A percentile compares a stretch with the other conserved stretches of the same genome.
phyloP scores from a whole-genome alignment of 1,139 yeast species.

The Meyerozyma guilliermondii region DNA sequence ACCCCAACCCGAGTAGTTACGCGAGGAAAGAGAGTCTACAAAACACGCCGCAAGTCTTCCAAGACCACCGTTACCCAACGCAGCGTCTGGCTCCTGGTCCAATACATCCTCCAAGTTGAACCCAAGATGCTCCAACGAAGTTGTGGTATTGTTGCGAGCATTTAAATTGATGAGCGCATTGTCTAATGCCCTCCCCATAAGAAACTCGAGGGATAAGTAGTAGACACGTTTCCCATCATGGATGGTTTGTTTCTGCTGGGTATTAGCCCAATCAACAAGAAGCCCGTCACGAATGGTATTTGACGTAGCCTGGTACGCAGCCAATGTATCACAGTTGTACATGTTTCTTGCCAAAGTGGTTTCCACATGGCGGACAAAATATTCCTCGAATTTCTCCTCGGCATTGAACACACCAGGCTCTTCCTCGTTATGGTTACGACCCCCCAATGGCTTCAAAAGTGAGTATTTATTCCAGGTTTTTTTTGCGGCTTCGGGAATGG shows the following conservation, averaged over 20 bases:
- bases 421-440: conserved; percentile 20
- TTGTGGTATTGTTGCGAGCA: conserved; percentile 45
- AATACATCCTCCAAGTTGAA: conserved; percentile 84
- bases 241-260: conserved; percentile 84
- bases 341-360: conserved; percentile 83
- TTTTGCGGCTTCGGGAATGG: conserved; percentile 75
- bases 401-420: conserved; percentile 22
- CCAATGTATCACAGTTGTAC: conserved; percentile 87
- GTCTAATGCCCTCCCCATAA: conserved; percentile 95
- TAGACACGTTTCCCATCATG: conserved; percentile 85
- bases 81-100: conserved; percentile 89
- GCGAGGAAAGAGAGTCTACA: conserved; percentile 81
- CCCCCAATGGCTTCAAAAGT: conserved; percentile 29
- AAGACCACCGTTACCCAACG: conserved; percentile 91
- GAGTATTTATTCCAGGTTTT: conserved; percentile 69
- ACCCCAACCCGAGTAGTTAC: conserved; percentile 94
- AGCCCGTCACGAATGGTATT: conserved; percentile 73
- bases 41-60: conserved; percentile 96
- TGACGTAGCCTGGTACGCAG: conserved; percentile 90
- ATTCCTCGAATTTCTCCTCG: conserved; percentile 49
- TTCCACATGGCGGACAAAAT: conserved; percentile 82
- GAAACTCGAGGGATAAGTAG: conserved; percentile 80
- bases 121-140: conserved; percentile 70
- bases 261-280: conserved; percentile 85
- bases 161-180: conserved; percentile 81